Evolutionary conservation across 805 yeast species (phyloP).

Genomic region (Yarrowia alimentaria): DNA sequence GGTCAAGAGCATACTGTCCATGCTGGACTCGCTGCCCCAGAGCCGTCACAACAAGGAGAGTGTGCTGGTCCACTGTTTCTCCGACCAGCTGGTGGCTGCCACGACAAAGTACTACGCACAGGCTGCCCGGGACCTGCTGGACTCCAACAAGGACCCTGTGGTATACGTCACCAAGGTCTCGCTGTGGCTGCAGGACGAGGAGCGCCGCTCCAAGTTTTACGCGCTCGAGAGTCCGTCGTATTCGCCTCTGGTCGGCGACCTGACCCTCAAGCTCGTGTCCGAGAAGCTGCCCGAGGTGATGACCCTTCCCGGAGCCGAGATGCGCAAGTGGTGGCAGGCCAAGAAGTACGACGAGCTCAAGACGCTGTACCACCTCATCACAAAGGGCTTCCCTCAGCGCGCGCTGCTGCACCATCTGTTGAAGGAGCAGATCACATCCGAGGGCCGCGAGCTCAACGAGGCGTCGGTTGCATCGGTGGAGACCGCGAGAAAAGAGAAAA

Average conservation of each 20-base stretch:
- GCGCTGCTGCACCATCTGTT: conserved; percentile 51
- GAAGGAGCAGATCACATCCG: conserved; percentile 46
- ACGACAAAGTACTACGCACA: conserved; percentile 56
- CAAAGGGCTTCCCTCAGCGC: conserved; percentile 54
- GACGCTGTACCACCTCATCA: conserved; percentile 50
- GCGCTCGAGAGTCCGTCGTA: conserved; percentile 51
- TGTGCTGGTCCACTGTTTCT: conserved; percentile 63
- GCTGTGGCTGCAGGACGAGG: conserved; percentile 62
- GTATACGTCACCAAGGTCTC: conserved; percentile 53
- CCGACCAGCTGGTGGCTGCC: conserved; percentile 56
- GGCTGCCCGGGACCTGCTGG: conserved; percentile 48
- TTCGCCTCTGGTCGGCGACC: conserved; percentile 57
- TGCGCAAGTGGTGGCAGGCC: conserved; percentile 55
- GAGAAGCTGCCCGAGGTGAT: conserved; percentile 58
- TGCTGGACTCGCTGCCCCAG: conserved; percentile 60
- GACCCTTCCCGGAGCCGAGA: conserved; percentile 53
- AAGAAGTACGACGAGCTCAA: conserved; percentile 46
- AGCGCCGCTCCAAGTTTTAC: conserved; percentile 51
- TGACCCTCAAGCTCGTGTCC: conserved; percentile 47
- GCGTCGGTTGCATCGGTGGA: conserved; percentile 32
- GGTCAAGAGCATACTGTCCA: conserved; percentile 59
- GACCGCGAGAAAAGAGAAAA: conserved; percentile 28
- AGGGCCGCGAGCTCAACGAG: conserved; percentile 46
- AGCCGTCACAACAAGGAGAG: conserved; percentile 47
- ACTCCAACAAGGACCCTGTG: conserved; percentile 48